Evolutionary conservation across 2,329 filamentous ascomycete species (phyloP), one percentile per base, ranked within the genome.

Genomic region (Neopestalotiopsis sp.): DNA sequence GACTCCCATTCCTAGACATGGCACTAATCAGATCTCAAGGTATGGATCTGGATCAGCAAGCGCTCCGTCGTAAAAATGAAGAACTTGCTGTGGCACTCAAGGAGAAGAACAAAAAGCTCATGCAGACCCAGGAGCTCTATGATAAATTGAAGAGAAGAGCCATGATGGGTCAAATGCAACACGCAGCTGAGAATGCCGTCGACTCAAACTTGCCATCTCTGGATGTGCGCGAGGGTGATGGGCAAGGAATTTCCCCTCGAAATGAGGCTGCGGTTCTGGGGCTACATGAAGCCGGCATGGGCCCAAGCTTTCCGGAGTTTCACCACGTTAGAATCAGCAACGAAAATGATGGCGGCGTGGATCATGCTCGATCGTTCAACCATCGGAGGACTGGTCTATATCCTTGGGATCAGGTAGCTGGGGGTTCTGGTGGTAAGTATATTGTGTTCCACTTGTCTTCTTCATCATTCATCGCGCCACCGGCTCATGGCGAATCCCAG

Each of bases 21-120:
- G 17, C 13, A n/a, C 34, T 62, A 17, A 62, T 1, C 7, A 64
- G 38, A 45, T 40, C 10, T 10, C 3, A 32, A 87, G 83, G 86
- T 45, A 84, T 93, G 80, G 85, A 88, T 68, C 74, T 84, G 9
- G 89, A 93, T 40, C 89, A 92, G 67, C 87, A 91, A 28, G 82
- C 83, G 9, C 81, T 95, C 12, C 85, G 89, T 65, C 86, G 87
- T 63, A 94, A 93, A 79, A 93, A 94, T 71, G 87, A 93, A 20
- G 92, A 95, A 45, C 82, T 97, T 1, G 82, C 85, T 4, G 85
- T 89, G 28, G 85, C 89, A 4, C 91, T 90, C 74, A 88, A 87
- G 67, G 91, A 94, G 28, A 96, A 95, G 77, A 89, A 83, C 72
- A 90, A 88, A 61, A 92, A 90, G 69, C 86, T 93, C 3, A 80